These are phyloP conservation scores for Aspergillus pseudoterreus DNA, from an alignment of 2,329 filamentous ascomycete species.

Conservation along the genomic window DNA sequence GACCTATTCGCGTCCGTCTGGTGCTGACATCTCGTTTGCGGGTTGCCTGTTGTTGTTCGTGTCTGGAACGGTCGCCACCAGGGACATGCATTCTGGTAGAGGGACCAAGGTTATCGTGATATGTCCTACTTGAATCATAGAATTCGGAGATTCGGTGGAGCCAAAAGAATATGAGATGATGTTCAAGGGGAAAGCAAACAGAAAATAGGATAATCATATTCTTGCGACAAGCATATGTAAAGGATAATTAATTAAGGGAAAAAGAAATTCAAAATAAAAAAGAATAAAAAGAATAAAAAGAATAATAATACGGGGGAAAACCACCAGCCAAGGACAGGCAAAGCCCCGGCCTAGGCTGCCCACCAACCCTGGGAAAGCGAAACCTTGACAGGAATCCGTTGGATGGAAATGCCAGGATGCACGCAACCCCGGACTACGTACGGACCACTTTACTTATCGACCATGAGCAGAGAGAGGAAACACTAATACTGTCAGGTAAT, in stretches of 20 bases:
- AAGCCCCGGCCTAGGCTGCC: not conserved
- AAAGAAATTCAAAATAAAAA: not conserved
- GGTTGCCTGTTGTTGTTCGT: not conserved
- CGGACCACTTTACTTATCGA: not conserved
- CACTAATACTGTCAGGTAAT: constrained; percentile 5
- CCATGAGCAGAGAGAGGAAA: not conserved
- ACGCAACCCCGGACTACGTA: constrained; percentile 2
- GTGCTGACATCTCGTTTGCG: not conserved
- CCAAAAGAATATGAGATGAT: not conserved
- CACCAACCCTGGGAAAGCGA: not conserved
- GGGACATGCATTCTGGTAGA: not conserved
- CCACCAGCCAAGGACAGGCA: not conserved
- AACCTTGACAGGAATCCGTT: not conserved
- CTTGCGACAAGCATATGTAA: not conserved
- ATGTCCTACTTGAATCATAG: not conserved
- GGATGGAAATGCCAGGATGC: not conserved
- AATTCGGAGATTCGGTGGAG: not conserved
- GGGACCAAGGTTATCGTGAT: not conserved
- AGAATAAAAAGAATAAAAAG: not conserved
- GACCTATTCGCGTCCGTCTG: not conserved
- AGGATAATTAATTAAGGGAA: not conserved
- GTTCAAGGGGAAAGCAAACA: not conserved
- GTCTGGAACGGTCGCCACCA: not conserved
- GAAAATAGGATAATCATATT: not conserved
- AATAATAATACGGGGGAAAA: not conserved